Conservation (phyloP, 2,329 filamentous ascomycete genomes). For the Ophiocordyceps camponoti-saundersi region DNA sequence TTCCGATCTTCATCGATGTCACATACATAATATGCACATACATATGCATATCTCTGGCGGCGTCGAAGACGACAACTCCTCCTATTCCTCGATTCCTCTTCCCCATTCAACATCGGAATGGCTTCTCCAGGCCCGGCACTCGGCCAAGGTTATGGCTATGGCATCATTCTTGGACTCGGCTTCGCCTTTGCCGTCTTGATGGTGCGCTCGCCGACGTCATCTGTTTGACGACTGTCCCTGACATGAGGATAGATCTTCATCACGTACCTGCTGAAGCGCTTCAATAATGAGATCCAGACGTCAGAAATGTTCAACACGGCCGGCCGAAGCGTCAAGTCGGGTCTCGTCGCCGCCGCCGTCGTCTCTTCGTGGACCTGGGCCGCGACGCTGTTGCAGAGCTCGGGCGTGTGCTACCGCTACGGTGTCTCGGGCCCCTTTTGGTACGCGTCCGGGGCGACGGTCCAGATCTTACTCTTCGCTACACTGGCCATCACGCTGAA, state of each 20-base stretch:
- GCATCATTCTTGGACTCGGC: conserved; percentile 58
- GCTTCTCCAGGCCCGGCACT: conserved; percentile 17
- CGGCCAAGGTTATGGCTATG: conserved; percentile 55
- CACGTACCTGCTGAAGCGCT: conserved; percentile 52
- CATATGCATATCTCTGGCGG: too few species aligned
- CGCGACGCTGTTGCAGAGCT: conserved; percentile 63
- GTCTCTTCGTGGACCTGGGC: conserved; percentile 92
- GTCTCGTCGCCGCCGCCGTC: conserved; percentile 75
- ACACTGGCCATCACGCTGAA: conserved; percentile 85
- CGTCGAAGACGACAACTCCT: not conserved
- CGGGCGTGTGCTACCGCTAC: conserved; percentile 69
- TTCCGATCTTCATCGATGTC: not conserved
- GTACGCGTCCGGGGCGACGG: conserved; percentile 56
- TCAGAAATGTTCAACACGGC: conserved; percentile 89
- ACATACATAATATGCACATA: too few species aligned
- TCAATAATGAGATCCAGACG: conserved; percentile 56
- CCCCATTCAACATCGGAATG: conserved; percentile 1
- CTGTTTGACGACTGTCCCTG: not conserved
- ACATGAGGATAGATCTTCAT: conserved; percentile 33
- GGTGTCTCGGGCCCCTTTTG: conserved; percentile 44
- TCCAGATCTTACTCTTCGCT: conserved; percentile 79
- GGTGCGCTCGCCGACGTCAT: conserved; percentile 14
- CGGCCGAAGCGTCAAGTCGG: conserved; percentile 75
- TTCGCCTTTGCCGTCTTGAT: conserved; percentile 59
- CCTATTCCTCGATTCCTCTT: not conserved